These are phyloP conservation scores for Dryadomyces quercus-mongolicae DNA, from an alignment of 2,329 filamentous ascomycete species.

Conservation along the genomic window DNA sequence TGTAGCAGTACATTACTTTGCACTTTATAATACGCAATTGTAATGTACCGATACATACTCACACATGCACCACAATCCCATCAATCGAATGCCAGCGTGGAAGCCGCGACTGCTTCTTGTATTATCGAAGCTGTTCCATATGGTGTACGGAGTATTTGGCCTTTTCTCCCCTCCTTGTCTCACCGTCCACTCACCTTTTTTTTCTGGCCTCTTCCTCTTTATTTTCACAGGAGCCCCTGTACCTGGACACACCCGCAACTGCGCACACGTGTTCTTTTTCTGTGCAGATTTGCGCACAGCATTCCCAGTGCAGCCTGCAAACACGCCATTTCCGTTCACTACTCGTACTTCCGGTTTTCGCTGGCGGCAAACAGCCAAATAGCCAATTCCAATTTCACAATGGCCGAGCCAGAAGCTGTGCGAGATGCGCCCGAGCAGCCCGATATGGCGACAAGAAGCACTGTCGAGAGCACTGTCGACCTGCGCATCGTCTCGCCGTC, in stretches of 20 bases:
- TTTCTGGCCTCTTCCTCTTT: neutral
- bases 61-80: too few relatives aligned
- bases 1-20: too few relatives aligned
- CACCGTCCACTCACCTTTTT: neutral
- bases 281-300: neutral
- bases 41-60: too few relatives aligned
- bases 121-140: too few relatives aligned
- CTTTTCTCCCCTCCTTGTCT: too few relatives aligned
- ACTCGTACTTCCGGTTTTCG: too few relatives aligned
- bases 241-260: too few relatives aligned
- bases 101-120: neutral
- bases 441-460: neutral
- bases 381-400: neutral
- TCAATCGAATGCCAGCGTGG: neutral
- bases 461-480: neutral
- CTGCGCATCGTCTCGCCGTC: constrained; percentile 10
- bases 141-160: too few relatives aligned
- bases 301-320: neutral
- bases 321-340: too few relatives aligned
- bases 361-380: too few relatives aligned
- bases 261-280: neutral
- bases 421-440: neutral
- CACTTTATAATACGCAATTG: too few relatives aligned
- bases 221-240: too few relatives aligned
- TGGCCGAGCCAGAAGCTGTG: neutral